Conservation (phyloP, 2,329 filamentous ascomycete genomes). For the Myriosclerotinia duriaeana region DNA sequence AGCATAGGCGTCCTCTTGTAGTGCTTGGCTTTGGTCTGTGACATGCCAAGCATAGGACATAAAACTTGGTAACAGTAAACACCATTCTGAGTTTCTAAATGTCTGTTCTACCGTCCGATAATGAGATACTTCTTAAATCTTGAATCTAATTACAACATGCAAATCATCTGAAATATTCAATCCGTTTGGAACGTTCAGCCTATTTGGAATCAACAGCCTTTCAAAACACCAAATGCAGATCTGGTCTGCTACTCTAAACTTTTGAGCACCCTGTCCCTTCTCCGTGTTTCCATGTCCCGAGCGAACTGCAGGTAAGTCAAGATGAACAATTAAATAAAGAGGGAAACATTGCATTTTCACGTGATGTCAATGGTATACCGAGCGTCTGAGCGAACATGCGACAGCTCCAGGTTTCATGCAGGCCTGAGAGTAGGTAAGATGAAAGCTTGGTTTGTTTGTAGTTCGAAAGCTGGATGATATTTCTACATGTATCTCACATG, state of each 20-base stretch:
- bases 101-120: too few relatives aligned
- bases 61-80: neutral
- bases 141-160: too few relatives aligned
- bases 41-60: neutral
- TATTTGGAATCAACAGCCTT: too few relatives aligned
- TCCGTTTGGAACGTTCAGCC: too few relatives aligned
- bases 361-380: neutral
- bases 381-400: conserved; percentile 17
- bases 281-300: neutral
- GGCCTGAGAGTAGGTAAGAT: conserved; percentile 7
- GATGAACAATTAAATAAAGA: neutral
- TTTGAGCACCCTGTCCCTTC: too few relatives aligned
- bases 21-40: neutral
- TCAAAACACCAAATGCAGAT: too few relatives aligned
- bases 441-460: neutral
- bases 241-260: too few relatives aligned
- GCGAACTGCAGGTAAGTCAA: neutral
- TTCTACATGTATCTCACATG: neutral
- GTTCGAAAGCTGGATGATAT: neutral
- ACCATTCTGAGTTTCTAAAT: neutral
- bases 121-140: too few relatives aligned
- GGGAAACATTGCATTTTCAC: neutral
- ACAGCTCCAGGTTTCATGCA: conserved; percentile 19
- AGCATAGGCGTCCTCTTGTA: neutral
- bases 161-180: too few relatives aligned